Conservation (phyloP, 108 stramenopile species). For the Cyclostephanos invisitatus region DNA sequence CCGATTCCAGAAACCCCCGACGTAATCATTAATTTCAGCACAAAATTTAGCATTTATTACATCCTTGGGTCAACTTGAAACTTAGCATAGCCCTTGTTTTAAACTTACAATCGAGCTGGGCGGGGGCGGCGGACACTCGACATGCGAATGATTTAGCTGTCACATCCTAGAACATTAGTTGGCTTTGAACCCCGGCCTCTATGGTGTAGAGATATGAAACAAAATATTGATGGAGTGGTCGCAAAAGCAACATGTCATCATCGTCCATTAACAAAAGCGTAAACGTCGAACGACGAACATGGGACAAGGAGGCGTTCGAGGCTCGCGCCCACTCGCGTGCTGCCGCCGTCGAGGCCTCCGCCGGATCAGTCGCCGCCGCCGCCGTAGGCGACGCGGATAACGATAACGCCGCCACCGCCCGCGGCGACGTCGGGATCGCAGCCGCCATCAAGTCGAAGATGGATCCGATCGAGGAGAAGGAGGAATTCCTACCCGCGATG, state of each 20-base stretch:
- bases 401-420: slow-evolving; percentile 8
- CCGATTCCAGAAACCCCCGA: too few species aligned
- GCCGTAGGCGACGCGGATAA: background rate
- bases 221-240: background rate
- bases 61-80: too few species aligned
- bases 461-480: slow-evolving; percentile 49
- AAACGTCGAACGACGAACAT: slow-evolving; percentile 89
- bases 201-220: background rate
- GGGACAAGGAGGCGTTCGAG: slow-evolving; percentile 93
- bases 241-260: background rate
- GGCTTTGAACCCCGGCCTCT: too few species aligned
- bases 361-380: background rate
- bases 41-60: too few species aligned
- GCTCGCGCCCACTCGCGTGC: slow-evolving; percentile 76
- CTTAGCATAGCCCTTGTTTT: too few species aligned
- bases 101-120: too few species aligned
- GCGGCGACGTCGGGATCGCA: slow-evolving; percentile 11
- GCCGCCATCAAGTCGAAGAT: slow-evolving; percentile 35
- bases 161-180: too few species aligned
- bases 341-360: slow-evolving; percentile 24
- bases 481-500: slow-evolving; percentile 90
- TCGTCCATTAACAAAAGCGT: slow-evolving; percentile 49
- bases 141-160: too few species aligned
- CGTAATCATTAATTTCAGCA: too few species aligned
- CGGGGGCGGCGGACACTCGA: too few species aligned